A percentile compares a stretch with the other conserved stretches of the same genome.
Evolutionary conservation across 176 grass and related monocot genomes (phyloP).

Genomic region (Zizania latifolia): DNA sequence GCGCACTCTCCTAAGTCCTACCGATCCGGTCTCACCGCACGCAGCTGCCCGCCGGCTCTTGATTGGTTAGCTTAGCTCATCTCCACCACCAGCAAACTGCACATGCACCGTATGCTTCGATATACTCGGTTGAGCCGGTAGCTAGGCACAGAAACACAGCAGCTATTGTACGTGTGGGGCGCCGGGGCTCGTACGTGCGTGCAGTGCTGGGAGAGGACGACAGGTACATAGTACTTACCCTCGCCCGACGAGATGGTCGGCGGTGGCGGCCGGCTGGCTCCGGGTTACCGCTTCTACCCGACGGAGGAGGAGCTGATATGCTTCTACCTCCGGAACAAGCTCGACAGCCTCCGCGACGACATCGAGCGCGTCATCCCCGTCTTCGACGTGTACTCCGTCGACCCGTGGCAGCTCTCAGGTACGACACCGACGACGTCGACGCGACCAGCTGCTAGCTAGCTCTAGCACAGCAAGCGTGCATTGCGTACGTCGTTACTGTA

Average conservation of each 20-base stretch:
- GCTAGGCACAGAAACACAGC: no score
- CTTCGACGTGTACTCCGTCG: slow-evolving; percentile 61
- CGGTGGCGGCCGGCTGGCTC: slow-evolving; percentile 26
- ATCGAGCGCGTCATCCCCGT: slow-evolving; percentile 83
- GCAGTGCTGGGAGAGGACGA: no score
- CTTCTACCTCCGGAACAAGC: slow-evolving; percentile 95
- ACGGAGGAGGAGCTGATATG: slow-evolving; percentile 90
- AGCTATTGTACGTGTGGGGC: no score
- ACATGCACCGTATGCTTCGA: not conserved
- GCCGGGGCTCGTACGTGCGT: no score
- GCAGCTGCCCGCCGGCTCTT: not conserved
- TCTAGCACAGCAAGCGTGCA: not conserved
- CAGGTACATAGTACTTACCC: not conserved
- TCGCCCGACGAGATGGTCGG: slow-evolving; percentile 9
- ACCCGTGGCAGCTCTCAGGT: slow-evolving; percentile 71
- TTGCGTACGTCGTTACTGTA: not conserved
- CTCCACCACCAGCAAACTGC: not conserved
- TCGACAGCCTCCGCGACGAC: slow-evolving; percentile 50
- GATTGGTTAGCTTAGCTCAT: not conserved
- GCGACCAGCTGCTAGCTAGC: not conserved
- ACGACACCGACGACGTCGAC: no score
- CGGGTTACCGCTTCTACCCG: slow-evolving; percentile 84
- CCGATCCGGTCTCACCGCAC: no score
- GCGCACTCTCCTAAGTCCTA: not conserved
- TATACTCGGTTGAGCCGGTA: no score